Base-by-base conservation (phyloP, 1,139 yeast species). In the Blastobotrys capitulatus region DNA sequence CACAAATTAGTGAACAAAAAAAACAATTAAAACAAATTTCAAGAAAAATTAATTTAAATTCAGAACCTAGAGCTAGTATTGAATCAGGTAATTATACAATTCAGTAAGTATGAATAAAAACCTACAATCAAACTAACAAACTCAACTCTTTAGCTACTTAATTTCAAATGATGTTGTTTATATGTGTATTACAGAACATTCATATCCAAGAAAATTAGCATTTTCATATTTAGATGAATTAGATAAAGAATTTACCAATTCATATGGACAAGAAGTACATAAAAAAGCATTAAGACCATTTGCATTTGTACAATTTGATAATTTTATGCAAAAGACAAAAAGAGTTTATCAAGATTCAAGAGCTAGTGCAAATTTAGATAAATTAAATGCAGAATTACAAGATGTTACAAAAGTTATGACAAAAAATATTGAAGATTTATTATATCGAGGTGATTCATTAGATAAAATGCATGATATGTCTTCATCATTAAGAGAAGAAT, bases 371-470 rank as follows among this genome's bases (percentile, higher is more conserved):
- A 92, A 89, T 62, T 73, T 92, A 62, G 97, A 92, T 68, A 82
- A 80, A 63, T 73, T 92, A 58, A 89, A 90, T 67, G 79, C 80
- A 47, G 98, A 94, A 61, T 74, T 92, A 58, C 89, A 86, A 47
- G 98, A 94, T 60, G 98, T 94, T 45, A 89, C 92, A 59, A 82
- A 86, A 59, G 95, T 92, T 52, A 87, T 92, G 96, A 88, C 96
- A 52, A 90, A 90, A 61, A 92, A 92, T 67, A 92, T 92, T 52
- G 97, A 92, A 65, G 98, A 92, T 66, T 73, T 92, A 60, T 75
- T 92, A 43, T 90, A 92, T 68, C 78, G 99, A 62, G 99, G 99
- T 12, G 97, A 92, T 63, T 84, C 92, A 13, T 77, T 92, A 59
- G 97, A 92, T 67, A 83, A 69, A 44, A 87, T 92, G 95, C 82